Conservation (phyloP, 176 grass and related monocot genomes). For the Triticum turgidum region DNA sequence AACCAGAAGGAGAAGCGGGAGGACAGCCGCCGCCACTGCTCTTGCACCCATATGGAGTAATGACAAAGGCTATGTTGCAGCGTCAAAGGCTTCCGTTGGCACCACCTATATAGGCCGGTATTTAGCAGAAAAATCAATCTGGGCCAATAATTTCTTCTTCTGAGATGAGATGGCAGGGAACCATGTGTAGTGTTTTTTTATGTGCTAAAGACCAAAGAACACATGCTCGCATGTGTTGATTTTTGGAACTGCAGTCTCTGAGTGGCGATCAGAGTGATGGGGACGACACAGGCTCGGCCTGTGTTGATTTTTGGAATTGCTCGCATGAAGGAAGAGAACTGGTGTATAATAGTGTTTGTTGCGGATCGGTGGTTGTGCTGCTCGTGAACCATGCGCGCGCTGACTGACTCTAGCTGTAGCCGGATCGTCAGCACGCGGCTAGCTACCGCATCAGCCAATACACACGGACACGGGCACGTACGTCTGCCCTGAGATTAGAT, state of each 20-base stretch:
- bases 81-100: background rate
- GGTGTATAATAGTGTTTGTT: background rate
- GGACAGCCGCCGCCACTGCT: background rate
- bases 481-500: too few species aligned
- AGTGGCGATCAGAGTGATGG: background rate
- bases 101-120: background rate
- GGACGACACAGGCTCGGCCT: background rate
- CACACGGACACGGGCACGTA: too few species aligned
- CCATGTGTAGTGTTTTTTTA: background rate
- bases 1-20: slow-evolving; percentile 14
- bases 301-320: background rate
- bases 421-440: background rate
- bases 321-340: background rate
- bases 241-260: background rate
- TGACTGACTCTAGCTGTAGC: background rate
- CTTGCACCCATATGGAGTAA: background rate
- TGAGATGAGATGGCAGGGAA: background rate
- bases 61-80: background rate
- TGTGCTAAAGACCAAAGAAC: too few species aligned
- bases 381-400: background rate
- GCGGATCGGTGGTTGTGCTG: background rate
- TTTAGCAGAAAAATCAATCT: too few species aligned
- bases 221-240: background rate
- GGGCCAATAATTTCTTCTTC: too few species aligned
- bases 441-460: background rate